These are phyloP conservation scores for Rosa multiflora DNA, from an alignment of 306 rosid species.

Conservation along the genomic window DNA sequence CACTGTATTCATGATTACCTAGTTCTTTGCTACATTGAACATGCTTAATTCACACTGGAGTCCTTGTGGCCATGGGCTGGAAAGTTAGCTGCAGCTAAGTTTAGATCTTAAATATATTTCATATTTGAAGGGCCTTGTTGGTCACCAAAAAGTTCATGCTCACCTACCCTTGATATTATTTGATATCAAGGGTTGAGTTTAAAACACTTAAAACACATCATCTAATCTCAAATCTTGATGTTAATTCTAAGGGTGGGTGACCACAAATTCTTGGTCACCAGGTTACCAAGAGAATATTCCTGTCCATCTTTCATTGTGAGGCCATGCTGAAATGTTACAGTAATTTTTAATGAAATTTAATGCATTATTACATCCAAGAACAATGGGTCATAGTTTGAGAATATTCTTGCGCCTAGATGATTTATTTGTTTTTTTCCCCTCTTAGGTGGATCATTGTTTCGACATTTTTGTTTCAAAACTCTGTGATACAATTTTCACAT, in stretches of 20 bases:
- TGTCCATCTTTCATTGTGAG: not conserved
- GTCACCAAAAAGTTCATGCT: not conserved
- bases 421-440: not conserved
- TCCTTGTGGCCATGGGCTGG: not conserved
- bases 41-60: not conserved
- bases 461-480: constrained; percentile 85
- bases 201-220: not conserved
- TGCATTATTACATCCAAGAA: not conserved
- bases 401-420: constrained; percentile 10
- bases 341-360: not conserved
- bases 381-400: not conserved
- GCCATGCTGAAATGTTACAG: not conserved
- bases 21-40: not conserved
- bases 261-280: not conserved
- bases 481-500: constrained; percentile 74
- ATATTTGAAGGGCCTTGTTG: not conserved
- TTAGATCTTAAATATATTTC: not conserved
- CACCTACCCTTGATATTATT: not conserved
- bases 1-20: not conserved
- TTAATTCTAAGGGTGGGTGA: not conserved
- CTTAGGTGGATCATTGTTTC: constrained; percentile 91
- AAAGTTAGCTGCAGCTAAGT: not conserved
- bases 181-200: not conserved
- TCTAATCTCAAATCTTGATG: not conserved
- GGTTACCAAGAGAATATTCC: not conserved